These are phyloP conservation scores for Suhomyces atakaporum DNA, from an alignment of 1,139 yeast genomes.

Conservation along the genomic window DNA sequence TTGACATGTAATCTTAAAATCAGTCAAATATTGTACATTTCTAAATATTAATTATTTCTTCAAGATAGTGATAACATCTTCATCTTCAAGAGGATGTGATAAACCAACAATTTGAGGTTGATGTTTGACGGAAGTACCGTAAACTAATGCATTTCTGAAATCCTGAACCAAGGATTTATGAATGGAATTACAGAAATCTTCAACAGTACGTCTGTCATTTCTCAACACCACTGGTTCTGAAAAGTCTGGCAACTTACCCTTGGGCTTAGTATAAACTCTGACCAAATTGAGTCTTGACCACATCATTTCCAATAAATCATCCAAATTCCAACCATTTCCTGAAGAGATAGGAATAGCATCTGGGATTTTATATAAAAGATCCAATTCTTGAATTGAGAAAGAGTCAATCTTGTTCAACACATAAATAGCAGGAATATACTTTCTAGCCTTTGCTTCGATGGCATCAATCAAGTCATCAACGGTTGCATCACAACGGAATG, in stretches of 20 bases:
- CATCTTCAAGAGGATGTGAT: conserved; percentile 80
- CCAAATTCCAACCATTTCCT: conserved; percentile 95
- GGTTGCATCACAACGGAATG: conserved; percentile 95
- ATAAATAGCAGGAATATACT: conserved; percentile 92
- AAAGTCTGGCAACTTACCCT: conserved; percentile 92
- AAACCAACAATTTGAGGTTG: conserved; percentile 98
- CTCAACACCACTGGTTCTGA: conserved; percentile 91
- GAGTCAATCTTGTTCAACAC: conserved; percentile 95
- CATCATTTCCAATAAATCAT: conserved; percentile 90
- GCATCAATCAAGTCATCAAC: conserved; percentile 94
- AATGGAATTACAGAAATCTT: conserved; percentile 94
- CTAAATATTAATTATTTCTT: conserved; percentile 50
- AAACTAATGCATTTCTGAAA: conserved; percentile 88
- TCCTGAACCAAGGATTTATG: conserved; percentile 93
- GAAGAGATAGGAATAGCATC: conserved; percentile 96
- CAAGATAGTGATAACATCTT: conserved; percentile 94
- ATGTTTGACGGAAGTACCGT: conserved; percentile 91
- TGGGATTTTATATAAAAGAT: conserved; percentile 85
- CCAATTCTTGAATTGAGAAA: conserved; percentile 89
- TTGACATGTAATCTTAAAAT: background rate
- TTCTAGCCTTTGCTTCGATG: conserved; percentile 85
- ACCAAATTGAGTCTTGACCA: conserved; percentile 90
- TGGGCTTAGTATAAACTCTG: conserved; percentile 95
- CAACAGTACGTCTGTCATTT: conserved; percentile 79
- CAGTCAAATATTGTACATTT: background rate